A percentile compares a stretch with the other conserved stretches of the same genome.
Evolutionary conservation across 768 basidiomycete species (phyloP).

Genomic region (Russula griseocarnosa): DNA sequence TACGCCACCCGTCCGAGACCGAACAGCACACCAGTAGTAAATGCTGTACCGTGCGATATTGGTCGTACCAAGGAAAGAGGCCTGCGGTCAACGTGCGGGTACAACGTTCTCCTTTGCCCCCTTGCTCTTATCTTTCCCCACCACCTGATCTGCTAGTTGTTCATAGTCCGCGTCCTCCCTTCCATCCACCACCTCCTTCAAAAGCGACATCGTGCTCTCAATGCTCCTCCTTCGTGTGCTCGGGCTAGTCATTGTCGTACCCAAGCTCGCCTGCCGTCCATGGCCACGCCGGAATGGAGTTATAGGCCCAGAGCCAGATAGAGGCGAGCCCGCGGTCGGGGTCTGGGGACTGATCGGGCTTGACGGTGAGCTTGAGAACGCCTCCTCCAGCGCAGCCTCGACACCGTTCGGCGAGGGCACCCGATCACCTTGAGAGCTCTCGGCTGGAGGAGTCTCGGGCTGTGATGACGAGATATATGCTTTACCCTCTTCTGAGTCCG

Average conservation of each 20-base stretch:
- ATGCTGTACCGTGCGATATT: neutral
- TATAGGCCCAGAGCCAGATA: constrained; percentile 29
- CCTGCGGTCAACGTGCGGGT: constrained; percentile 22
- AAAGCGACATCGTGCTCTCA: constrained; percentile 93
- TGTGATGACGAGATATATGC: constrained; percentile 46
- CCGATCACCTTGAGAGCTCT: constrained; percentile 33
- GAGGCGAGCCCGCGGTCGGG: constrained; percentile 28
- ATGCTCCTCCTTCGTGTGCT: constrained; percentile 87
- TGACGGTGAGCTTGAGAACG: constrained; percentile 30
- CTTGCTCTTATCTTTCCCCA: constrained; percentile 21
- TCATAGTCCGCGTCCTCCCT: constrained; percentile 42
- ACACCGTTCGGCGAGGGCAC: constrained; percentile 35
- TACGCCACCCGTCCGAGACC: neutral
- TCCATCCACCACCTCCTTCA: constrained; percentile 88
- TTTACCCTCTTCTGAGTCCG: constrained; percentile 64
- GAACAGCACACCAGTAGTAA: constrained; percentile 3
- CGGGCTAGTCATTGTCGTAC: constrained; percentile 93
- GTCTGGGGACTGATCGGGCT: constrained; percentile 30
- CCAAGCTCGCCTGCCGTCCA: constrained; percentile 74
- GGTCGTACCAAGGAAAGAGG: neutral
- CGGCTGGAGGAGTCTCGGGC: constrained; percentile 59
- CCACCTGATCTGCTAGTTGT: constrained; percentile 31
- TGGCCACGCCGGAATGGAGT: constrained; percentile 67
- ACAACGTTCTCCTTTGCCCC: constrained; percentile 25
- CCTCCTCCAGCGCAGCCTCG: constrained; percentile 35